phyloP scores from a whole-genome alignment of 768 basidiomycete species.

The Clitopilus passeckerianus region DNA sequence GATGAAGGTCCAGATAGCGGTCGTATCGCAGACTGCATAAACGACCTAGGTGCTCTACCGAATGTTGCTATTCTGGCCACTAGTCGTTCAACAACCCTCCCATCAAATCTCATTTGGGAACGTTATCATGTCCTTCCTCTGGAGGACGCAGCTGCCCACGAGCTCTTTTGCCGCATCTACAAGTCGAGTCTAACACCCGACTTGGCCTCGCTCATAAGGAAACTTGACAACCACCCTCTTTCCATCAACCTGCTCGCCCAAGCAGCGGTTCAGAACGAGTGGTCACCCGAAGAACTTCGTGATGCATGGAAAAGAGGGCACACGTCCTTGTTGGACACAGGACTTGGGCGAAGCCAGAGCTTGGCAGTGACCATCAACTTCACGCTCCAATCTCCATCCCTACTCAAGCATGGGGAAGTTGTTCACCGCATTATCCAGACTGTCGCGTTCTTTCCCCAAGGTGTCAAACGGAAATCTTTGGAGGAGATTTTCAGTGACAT shows the following conservation, averaged over 20 bases:
- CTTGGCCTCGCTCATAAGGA: constrained; percentile 1
- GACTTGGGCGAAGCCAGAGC: constrained; percentile 7
- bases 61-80: constrained; percentile 10
- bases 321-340: constrained; percentile 3
- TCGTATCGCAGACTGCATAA: constrained; percentile 3
- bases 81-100: constrained; percentile 1
- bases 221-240: constrained; percentile 11
- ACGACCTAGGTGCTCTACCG: constrained; percentile 3
- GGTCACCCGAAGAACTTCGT: constrained; percentile 5
- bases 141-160: constrained; percentile 4
- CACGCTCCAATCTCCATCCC: constrained; percentile 8
- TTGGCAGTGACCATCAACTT: constrained; percentile 5
- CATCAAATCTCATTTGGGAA: constrained; percentile 3
- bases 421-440: not conserved
- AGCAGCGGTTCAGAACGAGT: constrained; percentile 9
- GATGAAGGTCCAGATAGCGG: constrained; percentile 7
- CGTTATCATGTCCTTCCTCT: constrained; percentile 4
- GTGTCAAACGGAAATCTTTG: constrained; percentile 1
- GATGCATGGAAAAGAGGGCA: constrained; percentile 8
- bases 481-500: constrained; percentile 1
- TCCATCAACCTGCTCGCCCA: constrained; percentile 12
- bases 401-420: constrained; percentile 1
- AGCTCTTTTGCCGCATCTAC: constrained; percentile 5
- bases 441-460: constrained; percentile 10
- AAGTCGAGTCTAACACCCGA: not conserved